phyloP scores from a whole-genome alignment of 257 asterid genomes.

The Osmanthus fragrans region DNA sequence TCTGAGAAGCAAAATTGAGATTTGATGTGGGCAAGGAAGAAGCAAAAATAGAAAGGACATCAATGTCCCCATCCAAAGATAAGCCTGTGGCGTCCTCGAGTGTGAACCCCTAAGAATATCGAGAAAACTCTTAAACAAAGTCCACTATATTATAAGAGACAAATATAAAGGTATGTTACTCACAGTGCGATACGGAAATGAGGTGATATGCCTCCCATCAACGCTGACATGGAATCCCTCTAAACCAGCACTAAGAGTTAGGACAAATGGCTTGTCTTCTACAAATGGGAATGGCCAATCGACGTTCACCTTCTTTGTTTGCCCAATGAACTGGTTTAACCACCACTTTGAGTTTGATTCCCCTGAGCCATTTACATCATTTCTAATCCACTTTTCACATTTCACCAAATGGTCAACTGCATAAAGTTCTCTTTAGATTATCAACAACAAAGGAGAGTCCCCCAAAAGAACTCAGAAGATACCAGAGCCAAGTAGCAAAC shows the following conservation, averaged over 20 bases:
- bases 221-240: slow-evolving; percentile 91
- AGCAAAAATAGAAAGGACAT: slow-evolving; percentile 72
- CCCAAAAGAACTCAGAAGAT: slow-evolving; percentile 7
- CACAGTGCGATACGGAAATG: slow-evolving; percentile 94
- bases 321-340: slow-evolving; percentile 77
- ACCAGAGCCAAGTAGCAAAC: background rate
- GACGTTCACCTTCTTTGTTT: slow-evolving; percentile 62
- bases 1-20: slow-evolving; percentile 93
- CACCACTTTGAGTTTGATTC: slow-evolving; percentile 84
- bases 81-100: slow-evolving; percentile 98
- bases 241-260: slow-evolving; percentile 93
- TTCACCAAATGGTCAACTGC: slow-evolving; percentile 81
- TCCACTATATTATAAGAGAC: slow-evolving; percentile 2
- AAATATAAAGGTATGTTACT: slow-evolving; percentile 28
- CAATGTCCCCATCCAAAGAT: slow-evolving; percentile 73
- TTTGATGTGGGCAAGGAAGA: slow-evolving; percentile 89
- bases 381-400: slow-evolving; percentile 85
- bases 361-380: slow-evolving; percentile 64
- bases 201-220: slow-evolving; percentile 93
- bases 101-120: slow-evolving; percentile 67
- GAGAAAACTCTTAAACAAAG: slow-evolving; percentile 17
- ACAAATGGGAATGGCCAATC: slow-evolving; percentile 95
- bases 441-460: slow-evolving; percentile 1
- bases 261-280: slow-evolving; percentile 76
- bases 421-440: slow-evolving; percentile 13